Percentiles rank a stretch among this genome's conserved stretches.
Evolutionary conservation across 2,329 filamentous ascomycete species (phyloP).

Genomic region (Fonsecaea pedrosoi): DNA sequence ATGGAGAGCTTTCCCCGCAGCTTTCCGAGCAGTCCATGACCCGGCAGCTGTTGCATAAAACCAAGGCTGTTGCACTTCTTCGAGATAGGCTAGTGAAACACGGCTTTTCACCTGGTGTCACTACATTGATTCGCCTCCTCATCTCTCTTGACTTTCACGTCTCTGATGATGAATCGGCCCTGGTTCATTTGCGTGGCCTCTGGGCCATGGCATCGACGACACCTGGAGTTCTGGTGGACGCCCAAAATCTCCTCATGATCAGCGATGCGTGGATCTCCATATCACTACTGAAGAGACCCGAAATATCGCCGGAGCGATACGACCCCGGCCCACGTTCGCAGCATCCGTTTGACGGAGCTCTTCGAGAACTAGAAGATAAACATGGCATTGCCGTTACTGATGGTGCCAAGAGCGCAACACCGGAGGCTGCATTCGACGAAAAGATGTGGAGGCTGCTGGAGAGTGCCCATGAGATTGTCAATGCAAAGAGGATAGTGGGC

Average conservation of each 20-base stretch:
- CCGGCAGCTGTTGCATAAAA: conserved; percentile 21
- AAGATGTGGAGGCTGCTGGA: conserved; percentile 7
- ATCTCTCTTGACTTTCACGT: conserved; percentile 28
- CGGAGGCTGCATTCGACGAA: conserved; percentile 3
- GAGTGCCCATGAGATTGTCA: conserved; percentile 24
- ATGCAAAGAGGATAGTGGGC: conserved; percentile 22
- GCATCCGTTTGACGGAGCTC: conserved; percentile 11
- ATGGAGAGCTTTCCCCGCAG: not conserved
- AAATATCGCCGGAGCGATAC: conserved; percentile 27
- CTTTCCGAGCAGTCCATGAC: conserved; percentile 4
- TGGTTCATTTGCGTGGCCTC: conserved; percentile 26
- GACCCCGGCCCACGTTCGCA: conserved; percentile 16
- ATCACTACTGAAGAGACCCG: conserved; percentile 24
- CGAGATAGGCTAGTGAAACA: conserved; percentile 19
- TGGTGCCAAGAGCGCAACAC: not conserved
- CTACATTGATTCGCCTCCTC: conserved; percentile 26
- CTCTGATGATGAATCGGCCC: conserved; percentile 17
- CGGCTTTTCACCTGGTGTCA: conserved; percentile 18
- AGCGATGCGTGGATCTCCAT: conserved; percentile 29
- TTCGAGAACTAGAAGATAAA: conserved; percentile 1
- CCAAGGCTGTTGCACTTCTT: conserved; percentile 23
- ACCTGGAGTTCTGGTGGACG: conserved; percentile 13
- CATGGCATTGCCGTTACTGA: conserved; percentile 1
- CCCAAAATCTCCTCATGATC: conserved; percentile 25
- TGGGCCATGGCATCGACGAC: conserved; percentile 24